Evolutionary conservation across 225 moss, liverwort and hornwort genomes (phyloP).

Genomic region (Physcomitrium patens): DNA sequence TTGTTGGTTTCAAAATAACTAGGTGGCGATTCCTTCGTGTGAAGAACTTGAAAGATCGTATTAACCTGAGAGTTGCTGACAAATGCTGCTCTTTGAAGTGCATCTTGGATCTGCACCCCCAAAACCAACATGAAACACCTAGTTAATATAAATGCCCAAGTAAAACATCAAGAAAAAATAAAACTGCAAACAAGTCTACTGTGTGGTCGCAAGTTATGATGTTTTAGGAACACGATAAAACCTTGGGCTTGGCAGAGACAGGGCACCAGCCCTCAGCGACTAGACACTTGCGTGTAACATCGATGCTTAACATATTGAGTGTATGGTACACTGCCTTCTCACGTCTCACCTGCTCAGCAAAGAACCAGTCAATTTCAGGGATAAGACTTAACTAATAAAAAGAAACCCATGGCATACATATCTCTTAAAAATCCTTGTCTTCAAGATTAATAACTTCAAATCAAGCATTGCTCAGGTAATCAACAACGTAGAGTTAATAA

Average conservation of each 20-base stretch:
- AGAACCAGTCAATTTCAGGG: background rate
- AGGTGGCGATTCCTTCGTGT: conserved; percentile 89
- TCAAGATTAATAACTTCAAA: background rate
- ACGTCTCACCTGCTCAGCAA: conserved; percentile 63
- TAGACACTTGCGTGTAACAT: conserved; percentile 96
- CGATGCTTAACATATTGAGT: conserved; percentile 93
- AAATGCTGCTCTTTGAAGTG: conserved; percentile 89
- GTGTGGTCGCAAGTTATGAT: background rate
- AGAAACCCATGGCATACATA: background rate
- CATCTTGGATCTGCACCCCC: conserved; percentile 90
- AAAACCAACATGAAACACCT: background rate
- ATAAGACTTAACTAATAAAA: background rate
- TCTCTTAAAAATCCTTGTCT: background rate
- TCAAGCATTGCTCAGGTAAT: background rate
- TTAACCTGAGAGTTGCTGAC: conserved; percentile 98
- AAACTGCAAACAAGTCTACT: background rate
- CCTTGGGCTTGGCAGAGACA: conserved; percentile 88
- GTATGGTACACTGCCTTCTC: conserved; percentile 99
- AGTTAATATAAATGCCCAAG: background rate
- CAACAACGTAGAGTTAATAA: background rate
- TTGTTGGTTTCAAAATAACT: conserved; percentile 96
- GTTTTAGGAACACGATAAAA: conserved; percentile 7
- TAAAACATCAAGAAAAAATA: background rate
- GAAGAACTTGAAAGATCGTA: conserved; percentile 92
- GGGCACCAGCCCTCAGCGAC: conserved; percentile 99